These are phyloP conservation scores for Bipolaris cookei DNA, from an alignment of 2,329 filamentous ascomycete species.

Conservation along the genomic window DNA sequence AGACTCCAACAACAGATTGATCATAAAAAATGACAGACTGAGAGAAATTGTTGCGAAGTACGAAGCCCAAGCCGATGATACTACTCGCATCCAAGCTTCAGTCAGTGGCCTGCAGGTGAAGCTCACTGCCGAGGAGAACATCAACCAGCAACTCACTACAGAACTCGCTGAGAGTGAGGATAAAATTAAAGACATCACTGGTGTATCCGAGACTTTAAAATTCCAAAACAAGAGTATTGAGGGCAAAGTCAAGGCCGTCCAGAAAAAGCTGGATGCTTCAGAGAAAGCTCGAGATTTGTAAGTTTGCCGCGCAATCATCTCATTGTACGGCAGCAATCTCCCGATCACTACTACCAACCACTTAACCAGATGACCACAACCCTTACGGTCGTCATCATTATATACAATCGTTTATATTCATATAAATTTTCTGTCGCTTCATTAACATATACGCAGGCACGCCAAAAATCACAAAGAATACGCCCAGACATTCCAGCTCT, in stretches of 20 bases:
- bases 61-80: neutral
- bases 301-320: neutral
- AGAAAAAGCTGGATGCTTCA: neutral
- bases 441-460: neutral
- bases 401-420: too few relatives aligned
- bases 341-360: too few relatives aligned
- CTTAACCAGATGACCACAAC: too few relatives aligned
- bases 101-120: neutral
- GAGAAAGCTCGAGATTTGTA: conserved; percentile 1
- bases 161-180: neutral
- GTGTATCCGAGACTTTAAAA: neutral
- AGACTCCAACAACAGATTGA: neutral
- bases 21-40: neutral
- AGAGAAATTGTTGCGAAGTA: neutral
- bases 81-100: neutral
- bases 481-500: neutral
- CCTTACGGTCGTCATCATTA: too few relatives aligned
- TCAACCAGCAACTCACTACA: neutral
- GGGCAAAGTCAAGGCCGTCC: neutral
- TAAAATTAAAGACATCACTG: neutral
- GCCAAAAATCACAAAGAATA: neutral
- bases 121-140: neutral
- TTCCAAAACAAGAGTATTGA: neutral
- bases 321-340: neutral
- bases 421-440: neutral